Evolutionary conservation across 2,329 filamentous ascomycete species (phyloP), one percentile per base, ranked within the genome.

Genomic region (Ascochyta fabae): DNA sequence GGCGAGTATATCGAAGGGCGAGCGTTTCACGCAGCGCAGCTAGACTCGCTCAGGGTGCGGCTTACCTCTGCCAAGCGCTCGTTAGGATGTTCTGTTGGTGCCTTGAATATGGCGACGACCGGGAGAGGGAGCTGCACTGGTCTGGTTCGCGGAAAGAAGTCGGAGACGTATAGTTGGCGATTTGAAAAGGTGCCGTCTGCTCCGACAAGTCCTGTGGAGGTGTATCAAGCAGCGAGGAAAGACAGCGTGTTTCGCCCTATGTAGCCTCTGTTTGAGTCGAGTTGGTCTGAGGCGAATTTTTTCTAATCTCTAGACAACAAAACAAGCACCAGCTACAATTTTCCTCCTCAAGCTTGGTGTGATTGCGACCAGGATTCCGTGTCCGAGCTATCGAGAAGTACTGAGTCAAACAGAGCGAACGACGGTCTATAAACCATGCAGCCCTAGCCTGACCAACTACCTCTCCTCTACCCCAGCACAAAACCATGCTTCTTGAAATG

Each of bases 1-100:
- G 61, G 53, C 3, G 64, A 64, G 39, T 69, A 66, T 36, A 52
- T 69, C 1, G 48, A 60, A 31, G 45, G 46, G 16, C 52, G 63
- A 12, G 50, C 34, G 1, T 48, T 56, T 4, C 57, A 62, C 39
- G 64, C 64, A 12, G 59, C 62, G 34, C 42, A 62, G 9, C 35
- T 69, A 9, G 13, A 44, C 3, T 46, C 48, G 3, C 62, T 67
- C 9, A 57, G 50, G 4, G 58, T 69, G 2, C 40, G 60, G 27
- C 38, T 69, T 15, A 60, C 45, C 1, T 53, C 34, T 6, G 58
- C 58, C 12, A 64, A 58, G 47, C 53, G 61, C 8, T 67, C 58
- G 41, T 39, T 67, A 29, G 47, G 44, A 8, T 56, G 60, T 33
- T 57, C 56, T 2, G 51, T 67, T 6, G 45, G 36, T 31, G 66